Percentiles rank a stretch among this genome's conserved stretches.
Conservation (phyloP, 2,329 filamentous ascomycete genomes). For the Claviceps arundinis region DNA sequence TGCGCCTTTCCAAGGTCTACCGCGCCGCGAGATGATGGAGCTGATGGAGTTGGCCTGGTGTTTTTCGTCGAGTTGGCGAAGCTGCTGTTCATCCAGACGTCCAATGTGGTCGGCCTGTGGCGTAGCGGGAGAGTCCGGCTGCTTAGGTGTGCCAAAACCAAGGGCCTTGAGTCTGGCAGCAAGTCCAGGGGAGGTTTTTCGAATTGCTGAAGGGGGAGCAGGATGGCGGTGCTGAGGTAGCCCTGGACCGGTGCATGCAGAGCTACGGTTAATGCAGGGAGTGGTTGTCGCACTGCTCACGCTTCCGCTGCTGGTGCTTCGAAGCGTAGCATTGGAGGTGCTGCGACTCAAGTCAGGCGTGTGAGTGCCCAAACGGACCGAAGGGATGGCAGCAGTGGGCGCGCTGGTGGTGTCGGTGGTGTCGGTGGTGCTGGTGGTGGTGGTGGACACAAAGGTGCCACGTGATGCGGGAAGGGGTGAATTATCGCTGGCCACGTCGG, state of each 20-base stretch:
- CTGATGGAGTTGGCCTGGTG: conserved; percentile 42
- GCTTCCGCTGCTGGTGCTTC: conserved; percentile 5
- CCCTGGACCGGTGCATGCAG: conserved; percentile 7
- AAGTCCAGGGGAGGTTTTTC: conserved; percentile 51
- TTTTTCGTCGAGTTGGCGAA: conserved; percentile 51
- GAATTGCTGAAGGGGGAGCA: conserved; percentile 20
- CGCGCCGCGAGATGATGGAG: conserved; percentile 47
- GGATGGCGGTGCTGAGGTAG: conserved; percentile 11
- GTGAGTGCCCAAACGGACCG: neutral
- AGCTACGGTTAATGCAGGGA: conserved; percentile 4
- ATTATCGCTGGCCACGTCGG: conserved; percentile 16
- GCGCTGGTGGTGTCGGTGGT: neutral
- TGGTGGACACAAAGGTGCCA: conserved; percentile 13
- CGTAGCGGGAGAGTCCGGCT: conserved; percentile 15
- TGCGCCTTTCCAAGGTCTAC: conserved; percentile 59
- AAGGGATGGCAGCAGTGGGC: neutral
- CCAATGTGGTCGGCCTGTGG: conserved; percentile 39
- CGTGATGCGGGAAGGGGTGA: conserved; percentile 16
- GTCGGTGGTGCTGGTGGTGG: conserved; percentile 1
- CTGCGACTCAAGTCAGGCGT: conserved; percentile 7
- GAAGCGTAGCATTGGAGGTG: conserved; percentile 1
- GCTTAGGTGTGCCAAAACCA: conserved; percentile 39
- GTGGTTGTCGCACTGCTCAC: neutral
- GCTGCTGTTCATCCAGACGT: conserved; percentile 56
- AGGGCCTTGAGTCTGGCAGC: conserved; percentile 52